phyloP scores from a whole-genome alignment of 768 basidiomycete genomes.

The Artomyces pyxidatus region DNA sequence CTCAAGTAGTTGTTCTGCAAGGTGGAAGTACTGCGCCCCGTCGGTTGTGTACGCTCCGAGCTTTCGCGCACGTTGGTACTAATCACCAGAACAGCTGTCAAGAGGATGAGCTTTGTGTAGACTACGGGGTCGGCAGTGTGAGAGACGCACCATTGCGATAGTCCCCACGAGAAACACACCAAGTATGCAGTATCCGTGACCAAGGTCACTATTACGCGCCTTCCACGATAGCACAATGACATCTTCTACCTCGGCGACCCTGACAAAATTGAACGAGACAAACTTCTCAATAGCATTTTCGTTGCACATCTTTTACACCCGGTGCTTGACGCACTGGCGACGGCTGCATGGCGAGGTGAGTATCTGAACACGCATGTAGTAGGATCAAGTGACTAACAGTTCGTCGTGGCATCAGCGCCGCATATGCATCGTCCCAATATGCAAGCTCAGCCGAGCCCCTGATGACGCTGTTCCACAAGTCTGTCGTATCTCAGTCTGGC shows the following conservation, averaged over 20 bases:
- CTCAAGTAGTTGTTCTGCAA: conserved; percentile 66
- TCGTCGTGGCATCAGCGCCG: conserved; percentile 64
- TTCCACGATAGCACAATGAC: conserved; percentile 89
- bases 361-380: neutral
- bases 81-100: conserved; percentile 79
- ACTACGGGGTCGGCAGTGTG: too few species aligned
- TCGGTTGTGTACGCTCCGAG: conserved; percentile 40
- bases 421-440: conserved; percentile 84
- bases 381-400: conserved; percentile 48
- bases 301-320: conserved; percentile 92
- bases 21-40: conserved; percentile 31
- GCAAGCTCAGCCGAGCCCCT: conserved; percentile 66
- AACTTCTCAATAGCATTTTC: conserved; percentile 72
- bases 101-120: neutral
- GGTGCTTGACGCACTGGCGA: conserved; percentile 70
- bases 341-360: conserved; percentile 41
- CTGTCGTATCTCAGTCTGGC: conserved; percentile 42
- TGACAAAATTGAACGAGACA: conserved; percentile 77
- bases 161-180: conserved; percentile 82
- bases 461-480: conserved; percentile 77
- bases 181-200: conserved; percentile 88
- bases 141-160: conserved; percentile 83
- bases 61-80: conserved; percentile 86
- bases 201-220: conserved; percentile 94
- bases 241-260: conserved; percentile 83